These are phyloP conservation scores for Thalassia testudinum DNA, from an alignment of 116 monocot genomes.

Conservation along the genomic window DNA sequence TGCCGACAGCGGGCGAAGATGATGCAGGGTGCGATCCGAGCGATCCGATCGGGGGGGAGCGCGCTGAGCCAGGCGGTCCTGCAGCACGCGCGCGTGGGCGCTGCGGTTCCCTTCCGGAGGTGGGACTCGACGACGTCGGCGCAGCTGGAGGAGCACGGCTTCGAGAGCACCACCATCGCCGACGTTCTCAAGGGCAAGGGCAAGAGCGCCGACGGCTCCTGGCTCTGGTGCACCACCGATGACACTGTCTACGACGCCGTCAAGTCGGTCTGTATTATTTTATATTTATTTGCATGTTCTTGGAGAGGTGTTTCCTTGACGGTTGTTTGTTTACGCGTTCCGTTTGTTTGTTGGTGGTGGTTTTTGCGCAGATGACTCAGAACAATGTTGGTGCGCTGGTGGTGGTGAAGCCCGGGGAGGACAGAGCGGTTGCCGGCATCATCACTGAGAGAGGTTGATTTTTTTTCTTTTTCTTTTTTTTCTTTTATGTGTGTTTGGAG, in stretches of 20 bases:
- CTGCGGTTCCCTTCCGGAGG: neutral
- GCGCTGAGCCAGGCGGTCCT: conserved; percentile 37
- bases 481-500: no score
- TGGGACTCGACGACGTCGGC: conserved; percentile 35
- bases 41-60: conserved; percentile 35
- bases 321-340: neutral
- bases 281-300: neutral
- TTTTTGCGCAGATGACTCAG: conserved; percentile 73
- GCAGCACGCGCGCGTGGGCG: conserved; percentile 30
- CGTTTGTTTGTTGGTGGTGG: neutral
- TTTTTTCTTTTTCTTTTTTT: no score
- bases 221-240: conserved; percentile 93
- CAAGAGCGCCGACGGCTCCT: conserved; percentile 88
- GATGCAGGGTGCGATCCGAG: conserved; percentile 10
- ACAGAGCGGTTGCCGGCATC: conserved; percentile 76
- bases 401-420: conserved; percentile 62
- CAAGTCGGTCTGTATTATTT: conserved; percentile 39
- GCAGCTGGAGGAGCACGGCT: conserved; percentile 69
- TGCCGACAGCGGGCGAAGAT: neutral
- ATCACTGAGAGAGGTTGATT: conserved; percentile 99
- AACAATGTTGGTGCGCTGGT: conserved; percentile 96
- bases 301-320: no score
- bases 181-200: conserved; percentile 76
- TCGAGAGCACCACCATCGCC: conserved; percentile 80
- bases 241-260: conserved; percentile 91